These are phyloP conservation scores for Globisporangium paroecandrum DNA, from an alignment of 352 stramenopile genomes.

Conservation along the genomic window DNA sequence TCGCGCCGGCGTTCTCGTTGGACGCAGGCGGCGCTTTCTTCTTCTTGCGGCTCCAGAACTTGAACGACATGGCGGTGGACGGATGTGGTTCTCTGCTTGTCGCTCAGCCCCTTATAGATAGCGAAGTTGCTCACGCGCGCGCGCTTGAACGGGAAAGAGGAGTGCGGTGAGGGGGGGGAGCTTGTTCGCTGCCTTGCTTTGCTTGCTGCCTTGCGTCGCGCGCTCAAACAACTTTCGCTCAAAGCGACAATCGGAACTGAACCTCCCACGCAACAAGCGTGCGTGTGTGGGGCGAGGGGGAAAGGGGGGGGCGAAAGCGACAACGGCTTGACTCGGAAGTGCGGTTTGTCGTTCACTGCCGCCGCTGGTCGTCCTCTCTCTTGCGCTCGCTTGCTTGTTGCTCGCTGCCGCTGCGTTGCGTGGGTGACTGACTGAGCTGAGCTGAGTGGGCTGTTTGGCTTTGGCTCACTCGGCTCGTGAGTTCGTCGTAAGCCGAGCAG, in stretches of 20 bases:
- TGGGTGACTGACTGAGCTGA: not conserved
- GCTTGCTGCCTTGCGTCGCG: slow-evolving; percentile 2
- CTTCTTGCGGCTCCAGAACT: slow-evolving; percentile 79
- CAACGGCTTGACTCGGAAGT: not conserved
- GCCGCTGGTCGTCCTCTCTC: slow-evolving; percentile 10
- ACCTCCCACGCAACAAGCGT: slow-evolving; percentile 6
- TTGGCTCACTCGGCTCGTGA: not conserved
- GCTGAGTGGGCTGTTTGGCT: not conserved
- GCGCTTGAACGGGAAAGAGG: not conserved
- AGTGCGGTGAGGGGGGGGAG: not conserved
- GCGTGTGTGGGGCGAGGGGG: not conserved
- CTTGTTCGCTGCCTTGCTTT: not conserved
- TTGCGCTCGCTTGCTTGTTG: slow-evolving; percentile 7
- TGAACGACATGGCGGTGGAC: slow-evolving; percentile 49
- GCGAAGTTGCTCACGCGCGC: not conserved
- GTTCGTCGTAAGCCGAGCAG: not conserved
- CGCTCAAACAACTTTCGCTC: slow-evolving; percentile 7
- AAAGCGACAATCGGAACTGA: slow-evolving; percentile 20
- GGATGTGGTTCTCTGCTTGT: slow-evolving; percentile 1
- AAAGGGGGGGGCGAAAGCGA: slow-evolving; percentile 5
- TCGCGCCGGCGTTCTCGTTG: slow-evolving; percentile 16
- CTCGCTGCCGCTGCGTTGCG: slow-evolving; percentile 1
- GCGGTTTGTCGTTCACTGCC: not conserved
- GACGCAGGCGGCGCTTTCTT: slow-evolving; percentile 29
- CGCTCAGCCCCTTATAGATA: not conserved